Conservation (phyloP, 2,329 filamentous ascomycete genomes). For the Fusarium clavum region DNA sequence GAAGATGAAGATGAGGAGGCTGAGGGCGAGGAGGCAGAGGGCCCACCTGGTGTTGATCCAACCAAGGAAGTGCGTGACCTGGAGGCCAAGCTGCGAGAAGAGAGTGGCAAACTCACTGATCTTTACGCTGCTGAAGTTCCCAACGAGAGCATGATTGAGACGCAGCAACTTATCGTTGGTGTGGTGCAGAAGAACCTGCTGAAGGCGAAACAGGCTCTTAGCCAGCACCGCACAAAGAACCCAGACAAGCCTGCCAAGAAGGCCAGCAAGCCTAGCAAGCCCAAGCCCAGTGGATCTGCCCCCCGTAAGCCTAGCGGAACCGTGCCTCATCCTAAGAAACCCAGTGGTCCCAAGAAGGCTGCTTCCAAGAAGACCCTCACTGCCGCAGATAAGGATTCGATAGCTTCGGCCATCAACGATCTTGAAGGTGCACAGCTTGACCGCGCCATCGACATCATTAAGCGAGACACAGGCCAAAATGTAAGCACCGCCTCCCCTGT, state of each 20-base stretch:
- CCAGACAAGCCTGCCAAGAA: constrained; percentile 69
- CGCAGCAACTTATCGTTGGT: constrained; percentile 71
- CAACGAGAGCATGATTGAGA: constrained; percentile 64
- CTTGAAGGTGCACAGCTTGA: constrained; percentile 83
- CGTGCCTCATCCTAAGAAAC: constrained; percentile 51
- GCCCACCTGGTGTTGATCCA: constrained; percentile 56
- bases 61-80: constrained; percentile 64
- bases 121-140: constrained; percentile 64
- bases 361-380: constrained; percentile 68
- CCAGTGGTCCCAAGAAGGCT: constrained; percentile 58
- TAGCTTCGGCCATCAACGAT: constrained; percentile 85
- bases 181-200: constrained; percentile 79
- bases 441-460: constrained; percentile 88
- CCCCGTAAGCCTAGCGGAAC: constrained; percentile 58
- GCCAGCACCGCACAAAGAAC: constrained; percentile 59
- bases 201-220: constrained; percentile 75
- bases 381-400: constrained; percentile 88
- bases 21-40: constrained; percentile 59
- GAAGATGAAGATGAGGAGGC: constrained; percentile 75
- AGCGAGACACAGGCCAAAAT: constrained; percentile 81
- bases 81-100: constrained; percentile 64
- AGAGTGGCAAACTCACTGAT: constrained; percentile 68
- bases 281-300: constrained; percentile 53
- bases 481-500: constrained; percentile 60
- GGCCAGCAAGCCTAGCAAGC: constrained; percentile 68